phyloP scores from a whole-genome alignment of 768 basidiomycete genomes.

The Mycena galericulata region DNA sequence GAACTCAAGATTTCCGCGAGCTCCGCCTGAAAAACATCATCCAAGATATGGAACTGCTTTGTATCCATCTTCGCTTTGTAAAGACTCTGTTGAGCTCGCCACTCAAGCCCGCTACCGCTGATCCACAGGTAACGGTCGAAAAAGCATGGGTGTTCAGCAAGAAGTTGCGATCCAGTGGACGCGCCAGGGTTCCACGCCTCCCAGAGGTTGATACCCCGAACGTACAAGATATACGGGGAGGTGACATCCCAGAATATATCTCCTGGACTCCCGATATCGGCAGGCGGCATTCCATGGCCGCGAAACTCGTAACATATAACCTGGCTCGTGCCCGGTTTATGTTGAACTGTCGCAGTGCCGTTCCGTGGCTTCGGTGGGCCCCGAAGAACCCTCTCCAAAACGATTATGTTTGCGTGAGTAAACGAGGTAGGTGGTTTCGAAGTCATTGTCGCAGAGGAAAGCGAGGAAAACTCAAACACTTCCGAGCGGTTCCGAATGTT shows the following conservation, averaged over 20 bases:
- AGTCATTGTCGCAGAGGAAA: too few species aligned
- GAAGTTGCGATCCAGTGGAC: constrained; percentile 1
- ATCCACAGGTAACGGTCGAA: not conserved
- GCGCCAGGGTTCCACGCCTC: constrained; percentile 5
- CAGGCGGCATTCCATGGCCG: not conserved
- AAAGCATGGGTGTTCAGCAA: constrained; percentile 1
- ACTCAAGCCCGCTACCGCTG: not conserved
- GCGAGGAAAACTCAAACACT: too few species aligned
- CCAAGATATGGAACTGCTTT: not conserved
- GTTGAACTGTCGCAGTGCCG: not conserved
- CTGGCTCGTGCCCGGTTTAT: not conserved
- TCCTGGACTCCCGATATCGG: not conserved
- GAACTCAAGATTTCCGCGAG: not conserved
- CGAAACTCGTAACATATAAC: not conserved
- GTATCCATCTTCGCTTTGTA: not conserved
- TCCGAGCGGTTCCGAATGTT: too few species aligned
- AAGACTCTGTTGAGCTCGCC: not conserved
- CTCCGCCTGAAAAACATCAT: not conserved
- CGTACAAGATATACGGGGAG: not conserved
- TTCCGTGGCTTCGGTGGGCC: not conserved
- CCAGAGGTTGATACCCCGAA: not conserved
- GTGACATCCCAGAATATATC: constrained; percentile 13
- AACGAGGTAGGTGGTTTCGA: not conserved
- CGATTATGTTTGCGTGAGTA: not conserved
- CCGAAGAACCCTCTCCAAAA: not conserved